phyloP scores from a whole-genome alignment of 257 asterid genomes.

The Cordia subcordata region DNA sequence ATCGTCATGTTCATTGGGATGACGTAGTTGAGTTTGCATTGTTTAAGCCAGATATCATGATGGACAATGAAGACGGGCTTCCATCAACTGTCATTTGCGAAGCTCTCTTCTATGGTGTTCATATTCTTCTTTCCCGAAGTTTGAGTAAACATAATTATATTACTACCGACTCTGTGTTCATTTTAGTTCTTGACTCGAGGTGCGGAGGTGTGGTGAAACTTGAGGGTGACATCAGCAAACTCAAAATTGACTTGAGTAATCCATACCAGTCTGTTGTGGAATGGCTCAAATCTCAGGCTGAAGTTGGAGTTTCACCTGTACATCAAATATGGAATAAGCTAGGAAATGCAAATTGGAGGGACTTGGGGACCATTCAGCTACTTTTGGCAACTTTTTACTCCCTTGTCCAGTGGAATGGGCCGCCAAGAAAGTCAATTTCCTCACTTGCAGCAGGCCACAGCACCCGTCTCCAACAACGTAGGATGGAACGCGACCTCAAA shows the following conservation, averaged over 20 bases:
- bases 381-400: constrained; percentile 65
- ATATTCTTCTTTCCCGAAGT: constrained; percentile 58
- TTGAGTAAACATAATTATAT: constrained; percentile 36
- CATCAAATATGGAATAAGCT: constrained; percentile 83
- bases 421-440: constrained; percentile 68
- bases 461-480: constrained; percentile 71
- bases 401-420: constrained; percentile 61
- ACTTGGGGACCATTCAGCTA: constrained; percentile 61
- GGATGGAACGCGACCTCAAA: constrained; percentile 36
- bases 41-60: constrained; percentile 40
- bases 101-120: constrained; percentile 71
- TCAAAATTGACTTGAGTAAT: constrained; percentile 48
- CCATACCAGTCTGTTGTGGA: constrained; percentile 66
- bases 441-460: constrained; percentile 65
- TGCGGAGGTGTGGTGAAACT: constrained; percentile 68
- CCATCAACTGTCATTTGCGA: constrained; percentile 52
- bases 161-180: constrained; percentile 43
- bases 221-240: constrained; percentile 66
- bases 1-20: constrained; percentile 49
- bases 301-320: constrained; percentile 48
- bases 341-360: constrained; percentile 89
- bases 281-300: constrained; percentile 65
- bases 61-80: constrained; percentile 36
- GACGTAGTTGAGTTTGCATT: constrained; percentile 54
- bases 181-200: constrained; percentile 58